These are phyloP conservation scores for Talaromyces atroroseus DNA, from an alignment of 2,329 filamentous ascomycete species.

Conservation along the genomic window DNA sequence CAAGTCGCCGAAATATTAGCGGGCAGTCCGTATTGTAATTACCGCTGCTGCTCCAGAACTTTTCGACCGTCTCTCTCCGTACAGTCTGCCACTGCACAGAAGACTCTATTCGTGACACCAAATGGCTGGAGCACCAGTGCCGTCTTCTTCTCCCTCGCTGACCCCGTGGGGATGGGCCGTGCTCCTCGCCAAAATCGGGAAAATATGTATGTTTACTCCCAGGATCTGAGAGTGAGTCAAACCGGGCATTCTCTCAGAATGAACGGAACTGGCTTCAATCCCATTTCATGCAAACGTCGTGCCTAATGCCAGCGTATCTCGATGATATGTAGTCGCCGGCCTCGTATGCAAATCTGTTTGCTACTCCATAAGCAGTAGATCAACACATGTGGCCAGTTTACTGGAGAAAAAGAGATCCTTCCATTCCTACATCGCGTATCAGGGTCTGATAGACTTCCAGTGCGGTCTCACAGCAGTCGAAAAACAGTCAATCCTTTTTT, in stretches of 20 bases:
- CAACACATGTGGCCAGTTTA: neutral
- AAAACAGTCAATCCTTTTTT: slow-evolving; percentile 1
- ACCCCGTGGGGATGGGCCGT: slow-evolving; percentile 6
- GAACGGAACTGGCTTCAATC: neutral
- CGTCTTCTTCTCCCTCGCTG: neutral
- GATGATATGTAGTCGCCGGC: neutral
- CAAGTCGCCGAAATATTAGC: no score
- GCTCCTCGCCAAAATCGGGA: slow-evolving; percentile 8
- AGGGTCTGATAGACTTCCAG: slow-evolving; percentile 11
- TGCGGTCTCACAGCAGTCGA: slow-evolving; percentile 1
- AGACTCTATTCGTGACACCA: neutral
- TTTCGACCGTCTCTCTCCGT: neutral
- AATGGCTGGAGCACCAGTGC: neutral
- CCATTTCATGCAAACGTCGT: neutral
- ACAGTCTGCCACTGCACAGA: neutral
- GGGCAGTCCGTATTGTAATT: neutral
- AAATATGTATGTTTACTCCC: slow-evolving; percentile 2
- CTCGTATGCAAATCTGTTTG: neutral
- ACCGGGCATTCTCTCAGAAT: neutral
- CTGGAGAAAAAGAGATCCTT: neutral
- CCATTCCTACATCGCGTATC: slow-evolving; percentile 5
- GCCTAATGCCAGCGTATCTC: neutral
- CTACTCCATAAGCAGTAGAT: neutral
- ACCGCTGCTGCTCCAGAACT: neutral
- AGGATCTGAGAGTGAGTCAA: neutral